phyloP scores from a whole-genome alignment of 2,329 filamentous ascomycete species.

The Ceratocystis cubensis region DNA sequence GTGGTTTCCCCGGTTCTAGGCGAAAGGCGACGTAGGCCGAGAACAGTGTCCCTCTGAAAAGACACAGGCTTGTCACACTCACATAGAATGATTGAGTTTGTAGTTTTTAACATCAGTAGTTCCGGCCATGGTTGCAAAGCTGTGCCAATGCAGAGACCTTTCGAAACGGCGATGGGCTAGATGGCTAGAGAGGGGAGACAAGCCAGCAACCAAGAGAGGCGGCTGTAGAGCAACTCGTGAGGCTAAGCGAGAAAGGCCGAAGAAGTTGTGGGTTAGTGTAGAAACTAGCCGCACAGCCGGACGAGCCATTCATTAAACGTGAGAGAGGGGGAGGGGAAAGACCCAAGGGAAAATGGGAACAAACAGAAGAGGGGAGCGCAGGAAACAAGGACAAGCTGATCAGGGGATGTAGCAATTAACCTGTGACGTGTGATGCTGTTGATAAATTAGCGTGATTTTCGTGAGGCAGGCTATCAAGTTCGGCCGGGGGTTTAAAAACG shows the following conservation, averaged over 20 bases:
- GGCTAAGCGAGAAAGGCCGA: conserved; percentile 3
- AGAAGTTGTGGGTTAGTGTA: background rate
- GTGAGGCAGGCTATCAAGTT: background rate
- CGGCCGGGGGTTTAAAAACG: background rate
- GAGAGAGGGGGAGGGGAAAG: background rate
- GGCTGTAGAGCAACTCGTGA: background rate
- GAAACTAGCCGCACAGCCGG: conserved; percentile 6
- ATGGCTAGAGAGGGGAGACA: background rate
- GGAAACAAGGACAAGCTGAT: background rate
- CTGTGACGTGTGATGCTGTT: conserved; percentile 2
- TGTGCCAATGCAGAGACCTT: conserved; percentile 7
- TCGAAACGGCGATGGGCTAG: background rate
- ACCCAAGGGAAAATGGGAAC: background rate
- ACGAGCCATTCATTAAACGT: conserved; percentile 10
- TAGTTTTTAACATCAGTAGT: conserved; percentile 65
- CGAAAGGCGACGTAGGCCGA: no score
- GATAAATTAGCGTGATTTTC: background rate
- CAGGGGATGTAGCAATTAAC: background rate
- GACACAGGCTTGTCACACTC: conserved; percentile 24
- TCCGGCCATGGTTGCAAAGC: conserved; percentile 45
- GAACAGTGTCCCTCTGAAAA: no score
- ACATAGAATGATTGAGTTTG: conserved; percentile 84
- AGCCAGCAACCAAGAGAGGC: background rate
- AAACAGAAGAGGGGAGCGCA: background rate
- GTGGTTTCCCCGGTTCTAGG: background rate